A percentile compares a stretch with the other conserved stretches of the same genome.
phyloP scores from a whole-genome alignment of 345 rosid species.

The Schrenkiella parvula region DNA sequence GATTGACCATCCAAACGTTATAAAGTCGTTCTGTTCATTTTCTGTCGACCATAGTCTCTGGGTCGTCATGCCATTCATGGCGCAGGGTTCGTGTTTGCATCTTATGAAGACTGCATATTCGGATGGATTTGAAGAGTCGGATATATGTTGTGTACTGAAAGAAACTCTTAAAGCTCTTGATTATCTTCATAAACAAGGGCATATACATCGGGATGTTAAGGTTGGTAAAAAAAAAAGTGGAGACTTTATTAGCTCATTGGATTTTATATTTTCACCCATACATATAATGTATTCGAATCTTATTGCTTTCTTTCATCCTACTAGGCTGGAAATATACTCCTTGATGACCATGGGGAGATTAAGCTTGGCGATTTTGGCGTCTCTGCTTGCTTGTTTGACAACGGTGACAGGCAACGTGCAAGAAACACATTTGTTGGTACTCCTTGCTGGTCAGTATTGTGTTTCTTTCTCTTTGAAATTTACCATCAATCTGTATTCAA shows the following conservation, averaged over 20 bases:
- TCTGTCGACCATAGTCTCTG: constrained; percentile 80
- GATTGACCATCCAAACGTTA: constrained; percentile 95
- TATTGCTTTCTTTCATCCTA: constrained; percentile 26
- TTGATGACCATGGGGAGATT: constrained; percentile 71
- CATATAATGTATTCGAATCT: background rate
- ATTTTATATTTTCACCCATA: background rate
- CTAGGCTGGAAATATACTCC: constrained; percentile 96
- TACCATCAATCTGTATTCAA: background rate
- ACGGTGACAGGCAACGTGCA: constrained; percentile 91
- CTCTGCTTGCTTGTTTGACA: constrained; percentile 96
- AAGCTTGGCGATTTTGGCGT: constrained; percentile 99
- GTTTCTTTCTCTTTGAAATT: background rate
- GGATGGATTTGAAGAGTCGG: constrained; percentile 94
- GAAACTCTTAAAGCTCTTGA: constrained; percentile 97
- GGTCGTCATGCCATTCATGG: constrained; percentile 99
- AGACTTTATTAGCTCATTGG: constrained; percentile 4
- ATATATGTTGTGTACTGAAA: constrained; percentile 79
- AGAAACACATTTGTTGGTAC: constrained; percentile 99
- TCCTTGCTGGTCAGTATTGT: constrained; percentile 81
- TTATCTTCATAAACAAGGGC: constrained; percentile 95
- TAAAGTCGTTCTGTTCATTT: constrained; percentile 85
- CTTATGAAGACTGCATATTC: constrained; percentile 91
- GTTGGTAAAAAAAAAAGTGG: constrained; percentile 31
- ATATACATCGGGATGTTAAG: constrained; percentile 98
- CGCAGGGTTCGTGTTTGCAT: constrained; percentile 96